Base-by-base conservation (phyloP, 805 yeast genomes). In the Ogataea thermomethanolica region DNA sequence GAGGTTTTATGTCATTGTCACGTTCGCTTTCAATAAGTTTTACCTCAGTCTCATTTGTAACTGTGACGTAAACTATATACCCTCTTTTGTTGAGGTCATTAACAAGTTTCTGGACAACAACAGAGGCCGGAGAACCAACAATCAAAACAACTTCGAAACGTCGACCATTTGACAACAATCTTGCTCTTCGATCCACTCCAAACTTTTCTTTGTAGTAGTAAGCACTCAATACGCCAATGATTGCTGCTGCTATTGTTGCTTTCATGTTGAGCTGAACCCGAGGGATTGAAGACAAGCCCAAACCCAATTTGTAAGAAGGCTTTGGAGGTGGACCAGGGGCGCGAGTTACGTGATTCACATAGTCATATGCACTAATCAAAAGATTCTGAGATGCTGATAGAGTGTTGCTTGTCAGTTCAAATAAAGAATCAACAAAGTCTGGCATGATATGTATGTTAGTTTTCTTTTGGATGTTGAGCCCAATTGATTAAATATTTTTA, bases 51-150 rank as follows among this genome's bases (percentile, higher is more conserved):
- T 79, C 86, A 44, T 73, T 76, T n/a, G 75, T 58, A n/a, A 80
- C 76, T 0, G 95, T 80, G 47, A 87, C 70, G 56, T 82, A 87
- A 3, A 88, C 89, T 24, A 88, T 81, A 56, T 84, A 86, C 1
- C 95, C 95, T 39, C 95, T 67, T 32, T 73, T 73, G 48, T 85
- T 89, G 47, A 87, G 70, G 56, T 87, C 95, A 41, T 75, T 70
- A 1, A 89, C 85, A 23, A 87, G 64, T 37, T 80, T 69, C 42
- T 85, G 70, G 1, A 87, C 78, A 41, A 85, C 64, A 1, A 88
- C 87, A 46, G 84, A 91, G 2, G 77, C 69, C 2, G 90, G 89
- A 1, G 88, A 80, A 1, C 95, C 95, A 4, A 86, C 71, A 4
- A 87, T 65, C 14, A 88, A 65, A 3, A 87, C 76, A 7, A 84